These are phyloP conservation scores for Trifolium fragiferum DNA, from an alignment of 306 rosid genomes.

Conservation along the genomic window DNA sequence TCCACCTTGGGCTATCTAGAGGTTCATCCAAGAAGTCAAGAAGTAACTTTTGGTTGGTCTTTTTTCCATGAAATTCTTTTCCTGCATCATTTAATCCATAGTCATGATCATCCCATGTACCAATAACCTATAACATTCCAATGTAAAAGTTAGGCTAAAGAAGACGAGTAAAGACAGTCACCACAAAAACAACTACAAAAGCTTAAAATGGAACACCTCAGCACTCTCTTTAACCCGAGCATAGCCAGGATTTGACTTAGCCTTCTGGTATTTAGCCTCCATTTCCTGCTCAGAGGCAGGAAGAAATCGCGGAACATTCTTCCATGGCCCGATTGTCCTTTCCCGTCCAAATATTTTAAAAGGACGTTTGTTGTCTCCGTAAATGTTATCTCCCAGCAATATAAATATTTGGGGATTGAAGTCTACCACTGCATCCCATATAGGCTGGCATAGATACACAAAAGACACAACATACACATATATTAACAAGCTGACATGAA, in stretches of 20 bases:
- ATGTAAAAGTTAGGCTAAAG: slow-evolving; percentile 38
- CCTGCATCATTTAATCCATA: slow-evolving; percentile 87
- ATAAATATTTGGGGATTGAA: slow-evolving; percentile 77
- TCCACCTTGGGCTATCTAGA: slow-evolving; percentile 75
- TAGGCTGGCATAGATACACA: slow-evolving; percentile 59
- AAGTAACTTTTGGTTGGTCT: slow-evolving; percentile 70
- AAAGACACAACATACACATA: slow-evolving; percentile 23
- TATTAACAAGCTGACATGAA: slow-evolving; percentile 7
- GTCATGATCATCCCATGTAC: slow-evolving; percentile 94
- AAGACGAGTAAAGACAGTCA: slow-evolving; percentile 8
- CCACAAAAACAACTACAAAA: slow-evolving; percentile 25
- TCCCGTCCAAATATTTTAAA: slow-evolving; percentile 68
- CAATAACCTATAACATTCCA: slow-evolving; percentile 66
- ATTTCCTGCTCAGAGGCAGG: slow-evolving; percentile 70
- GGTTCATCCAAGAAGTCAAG: slow-evolving; percentile 90
- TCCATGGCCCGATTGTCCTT: slow-evolving; percentile 86
- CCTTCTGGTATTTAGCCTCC: slow-evolving; percentile 61
- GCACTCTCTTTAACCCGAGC: slow-evolving; percentile 56
- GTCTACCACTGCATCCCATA: slow-evolving; percentile 67
- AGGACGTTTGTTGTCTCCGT: slow-evolving; percentile 80
- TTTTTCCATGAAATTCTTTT: slow-evolving; percentile 67
- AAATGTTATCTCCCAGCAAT: slow-evolving; percentile 88
- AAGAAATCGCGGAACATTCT: slow-evolving; percentile 70
- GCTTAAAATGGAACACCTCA: slow-evolving; percentile 51
- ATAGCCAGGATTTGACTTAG: slow-evolving; percentile 67